These are phyloP conservation scores for Sutorius australiensis DNA, from an alignment of 768 basidiomycete genomes.

Conservation along the genomic window DNA sequence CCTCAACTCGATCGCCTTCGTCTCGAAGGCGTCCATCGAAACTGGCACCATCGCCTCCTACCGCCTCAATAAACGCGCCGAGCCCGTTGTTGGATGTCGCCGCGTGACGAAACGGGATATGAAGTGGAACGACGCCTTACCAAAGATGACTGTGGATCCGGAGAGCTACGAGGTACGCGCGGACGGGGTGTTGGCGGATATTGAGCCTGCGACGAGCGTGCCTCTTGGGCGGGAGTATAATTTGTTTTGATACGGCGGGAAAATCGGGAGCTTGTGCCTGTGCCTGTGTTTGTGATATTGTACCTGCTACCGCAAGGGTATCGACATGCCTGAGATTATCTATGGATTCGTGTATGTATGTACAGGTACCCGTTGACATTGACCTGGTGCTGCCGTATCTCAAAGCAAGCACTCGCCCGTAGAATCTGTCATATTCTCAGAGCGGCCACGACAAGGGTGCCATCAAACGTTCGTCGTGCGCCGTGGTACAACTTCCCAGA, in stretches of 20 bases:
- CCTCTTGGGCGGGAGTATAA: slow-evolving; percentile 76
- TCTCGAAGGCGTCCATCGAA: slow-evolving; percentile 67
- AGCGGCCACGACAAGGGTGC: too few relatives aligned
- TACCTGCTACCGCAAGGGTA: not conserved
- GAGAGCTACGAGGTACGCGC: slow-evolving; percentile 85
- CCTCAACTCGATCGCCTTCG: slow-evolving; percentile 81
- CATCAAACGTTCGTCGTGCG: too few relatives aligned
- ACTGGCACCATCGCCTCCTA: slow-evolving; percentile 61
- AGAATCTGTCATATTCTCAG: too few relatives aligned
- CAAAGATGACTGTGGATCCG: slow-evolving; percentile 85
- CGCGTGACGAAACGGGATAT: slow-evolving; percentile 79
- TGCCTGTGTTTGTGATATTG: not conserved
- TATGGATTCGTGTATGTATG: too few relatives aligned
- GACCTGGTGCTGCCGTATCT: too few relatives aligned
- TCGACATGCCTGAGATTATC: too few relatives aligned
- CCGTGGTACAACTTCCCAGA: too few relatives aligned
- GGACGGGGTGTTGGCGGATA: slow-evolving; percentile 72
- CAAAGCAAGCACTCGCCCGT: too few relatives aligned
- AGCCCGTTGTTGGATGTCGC: slow-evolving; percentile 76
- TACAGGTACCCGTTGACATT: too few relatives aligned
- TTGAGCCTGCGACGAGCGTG: slow-evolving; percentile 65
- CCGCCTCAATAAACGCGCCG: slow-evolving; percentile 63
- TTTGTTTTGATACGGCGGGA: slow-evolving; percentile 52
- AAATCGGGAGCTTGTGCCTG: not conserved
- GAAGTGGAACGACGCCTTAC: slow-evolving; percentile 87